These are phyloP conservation scores for Alopecurus myosuroides DNA, from an alignment of 176 grass and related monocot species.

Conservation along the genomic window DNA sequence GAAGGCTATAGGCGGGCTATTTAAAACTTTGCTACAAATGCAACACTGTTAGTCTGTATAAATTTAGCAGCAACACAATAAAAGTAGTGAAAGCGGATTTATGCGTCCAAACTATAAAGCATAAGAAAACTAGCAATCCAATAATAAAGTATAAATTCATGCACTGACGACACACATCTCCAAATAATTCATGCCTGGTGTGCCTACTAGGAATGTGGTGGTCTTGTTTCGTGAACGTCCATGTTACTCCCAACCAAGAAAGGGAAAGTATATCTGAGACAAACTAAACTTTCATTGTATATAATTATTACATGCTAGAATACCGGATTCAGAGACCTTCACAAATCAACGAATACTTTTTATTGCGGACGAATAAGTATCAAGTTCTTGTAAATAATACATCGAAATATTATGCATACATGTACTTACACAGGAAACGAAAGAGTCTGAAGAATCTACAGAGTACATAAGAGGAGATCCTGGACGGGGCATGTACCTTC, in stretches of 20 bases:
- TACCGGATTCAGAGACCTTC: constrained; percentile 7
- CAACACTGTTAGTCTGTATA: too few relatives aligned
- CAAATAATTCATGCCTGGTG: neutral
- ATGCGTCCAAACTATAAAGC: neutral
- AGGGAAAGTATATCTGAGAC: neutral
- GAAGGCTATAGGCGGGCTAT: too few relatives aligned
- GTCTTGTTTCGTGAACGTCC: neutral
- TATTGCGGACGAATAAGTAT: neutral
- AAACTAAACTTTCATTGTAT: neutral
- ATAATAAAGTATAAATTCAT: neutral
- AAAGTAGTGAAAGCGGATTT: neutral
- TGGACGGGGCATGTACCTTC: constrained; percentile 78
- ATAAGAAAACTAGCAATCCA: neutral
- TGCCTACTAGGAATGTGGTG: neutral
- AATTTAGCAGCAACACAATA: neutral
- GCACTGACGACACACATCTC: neutral
- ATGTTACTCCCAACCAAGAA: neutral
- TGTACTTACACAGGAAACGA: constrained; percentile 79
- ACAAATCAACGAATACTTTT: constrained; percentile 7
- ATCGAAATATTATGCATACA: too few relatives aligned
- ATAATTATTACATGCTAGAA: too few relatives aligned
- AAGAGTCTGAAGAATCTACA: constrained; percentile 83
- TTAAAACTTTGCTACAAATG: too few relatives aligned
- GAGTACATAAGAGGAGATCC: constrained; percentile 89
- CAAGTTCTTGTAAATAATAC: too few relatives aligned